Evolutionary conservation across 768 basidiomycete genomes (phyloP).

Genomic region (Rubroboletus pulcherrimus): DNA sequence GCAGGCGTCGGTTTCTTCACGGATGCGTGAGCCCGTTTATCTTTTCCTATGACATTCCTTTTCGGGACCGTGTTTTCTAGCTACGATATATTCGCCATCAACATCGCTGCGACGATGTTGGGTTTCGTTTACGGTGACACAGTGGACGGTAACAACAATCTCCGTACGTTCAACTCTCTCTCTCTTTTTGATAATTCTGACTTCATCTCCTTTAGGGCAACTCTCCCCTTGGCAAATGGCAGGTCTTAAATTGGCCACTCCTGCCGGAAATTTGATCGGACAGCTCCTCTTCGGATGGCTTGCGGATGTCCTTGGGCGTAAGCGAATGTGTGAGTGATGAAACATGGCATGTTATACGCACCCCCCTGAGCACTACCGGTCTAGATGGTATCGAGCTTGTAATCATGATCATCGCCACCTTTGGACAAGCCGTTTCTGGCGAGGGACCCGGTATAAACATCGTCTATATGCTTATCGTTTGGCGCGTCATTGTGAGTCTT

Average conservation of each 20-base stretch:
- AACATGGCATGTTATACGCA: neutral
- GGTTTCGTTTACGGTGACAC: slow-evolving; percentile 61
- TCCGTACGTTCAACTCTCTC: neutral
- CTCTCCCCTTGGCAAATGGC: slow-evolving; percentile 52
- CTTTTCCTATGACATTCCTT: neutral
- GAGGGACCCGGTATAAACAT: slow-evolving; percentile 57
- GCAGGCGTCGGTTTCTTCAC: slow-evolving; percentile 88
- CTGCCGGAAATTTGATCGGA: slow-evolving; percentile 69
- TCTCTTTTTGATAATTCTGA: neutral
- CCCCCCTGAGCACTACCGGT: neutral
- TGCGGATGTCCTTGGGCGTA: slow-evolving; percentile 69
- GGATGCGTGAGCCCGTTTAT: slow-evolving; percentile 49
- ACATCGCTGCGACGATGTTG: slow-evolving; percentile 76
- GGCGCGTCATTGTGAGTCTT: slow-evolving; percentile 62
- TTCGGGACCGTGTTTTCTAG: neutral
- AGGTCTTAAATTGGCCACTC: slow-evolving; percentile 70
- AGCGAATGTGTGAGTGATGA: slow-evolving; percentile 61
- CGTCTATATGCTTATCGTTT: slow-evolving; percentile 69
- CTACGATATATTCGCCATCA: slow-evolving; percentile 86
- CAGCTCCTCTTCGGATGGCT: slow-evolving; percentile 76
- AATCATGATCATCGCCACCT: slow-evolving; percentile 73
- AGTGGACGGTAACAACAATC: too few species aligned
- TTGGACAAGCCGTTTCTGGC: slow-evolving; percentile 75
- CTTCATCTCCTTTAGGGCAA: too few species aligned
- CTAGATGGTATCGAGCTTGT: slow-evolving; percentile 52